phyloP scores from a whole-genome alignment of 345 rosid genomes.

The Stellera chamaejasme region DNA sequence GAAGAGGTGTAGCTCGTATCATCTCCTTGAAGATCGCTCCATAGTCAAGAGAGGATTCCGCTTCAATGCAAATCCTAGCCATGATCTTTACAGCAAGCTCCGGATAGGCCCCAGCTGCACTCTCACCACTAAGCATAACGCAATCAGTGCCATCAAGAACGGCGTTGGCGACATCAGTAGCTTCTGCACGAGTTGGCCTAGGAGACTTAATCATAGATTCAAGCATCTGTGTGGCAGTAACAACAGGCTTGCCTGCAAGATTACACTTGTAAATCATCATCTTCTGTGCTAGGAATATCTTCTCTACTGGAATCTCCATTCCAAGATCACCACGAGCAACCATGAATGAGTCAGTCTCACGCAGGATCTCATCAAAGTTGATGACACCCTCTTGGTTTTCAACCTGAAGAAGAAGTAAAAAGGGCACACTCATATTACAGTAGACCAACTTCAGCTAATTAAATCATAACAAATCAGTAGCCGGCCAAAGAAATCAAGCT shows the following conservation, averaged over 20 bases:
- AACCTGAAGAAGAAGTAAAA: conserved; percentile 33
- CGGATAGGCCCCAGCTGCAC: conserved; percentile 86
- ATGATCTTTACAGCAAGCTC: conserved; percentile 83
- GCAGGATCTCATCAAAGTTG: conserved; percentile 85
- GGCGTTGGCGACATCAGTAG: conserved; percentile 91
- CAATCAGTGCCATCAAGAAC: conserved; percentile 91
- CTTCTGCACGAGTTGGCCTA: conserved; percentile 88
- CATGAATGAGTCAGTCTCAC: conserved; percentile 90
- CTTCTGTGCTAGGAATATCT: conserved; percentile 88
- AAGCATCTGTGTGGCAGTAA: conserved; percentile 90
- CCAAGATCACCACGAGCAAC: conserved; percentile 97
- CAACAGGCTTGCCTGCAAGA: conserved; percentile 85
- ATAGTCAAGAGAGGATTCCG: conserved; percentile 82
- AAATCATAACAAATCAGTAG: too few relatives aligned
- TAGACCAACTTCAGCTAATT: not conserved
- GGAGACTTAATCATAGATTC: conserved; percentile 96
- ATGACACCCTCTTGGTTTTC: conserved; percentile 95
- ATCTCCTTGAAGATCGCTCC: conserved; percentile 71
- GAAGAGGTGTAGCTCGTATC: conserved; percentile 83
- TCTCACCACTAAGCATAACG: conserved; percentile 92
- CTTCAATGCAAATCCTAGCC: conserved; percentile 76
- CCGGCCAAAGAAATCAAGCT: too few relatives aligned
- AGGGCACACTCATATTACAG: not conserved
- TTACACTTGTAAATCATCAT: conserved; percentile 97
- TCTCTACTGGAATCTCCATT: conserved; percentile 93